These are phyloP conservation scores for Hymenoscyphus salicellus DNA, from an alignment of 2,329 filamentous ascomycete genomes.

Conservation along the genomic window DNA sequence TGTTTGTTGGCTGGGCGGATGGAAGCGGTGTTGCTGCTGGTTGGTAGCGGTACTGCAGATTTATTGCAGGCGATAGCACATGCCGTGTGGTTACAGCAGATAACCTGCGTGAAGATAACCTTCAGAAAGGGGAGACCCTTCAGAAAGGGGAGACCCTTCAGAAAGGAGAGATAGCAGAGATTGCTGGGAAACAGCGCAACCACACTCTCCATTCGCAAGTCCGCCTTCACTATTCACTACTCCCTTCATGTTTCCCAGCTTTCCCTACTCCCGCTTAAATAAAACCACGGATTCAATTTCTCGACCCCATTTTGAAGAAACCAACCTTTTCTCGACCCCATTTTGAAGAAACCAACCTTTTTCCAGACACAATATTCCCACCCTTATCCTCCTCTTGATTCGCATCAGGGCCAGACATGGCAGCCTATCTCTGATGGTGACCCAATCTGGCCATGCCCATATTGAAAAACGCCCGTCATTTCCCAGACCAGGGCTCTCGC, in stretches of 20 bases:
- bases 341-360: too few species aligned
- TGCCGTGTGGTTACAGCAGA: not conserved
- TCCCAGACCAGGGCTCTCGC: not conserved
- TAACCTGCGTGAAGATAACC: not conserved
- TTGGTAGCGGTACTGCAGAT: not conserved
- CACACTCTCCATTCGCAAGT: not conserved
- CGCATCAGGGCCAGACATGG: not conserved
- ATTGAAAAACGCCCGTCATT: not conserved
- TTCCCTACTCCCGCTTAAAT: not conserved
- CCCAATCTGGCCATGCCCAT: not conserved
- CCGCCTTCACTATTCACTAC: not conserved
- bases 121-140: too few species aligned
- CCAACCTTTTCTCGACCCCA: too few species aligned
- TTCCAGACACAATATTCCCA: too few species aligned
- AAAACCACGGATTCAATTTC: not conserved
- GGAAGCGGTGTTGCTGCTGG: not conserved
- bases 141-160: too few species aligned
- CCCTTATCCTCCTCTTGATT: too few species aligned
- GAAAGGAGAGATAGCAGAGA: not conserved
- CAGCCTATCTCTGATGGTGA: not conserved
- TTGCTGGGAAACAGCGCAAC: not conserved
- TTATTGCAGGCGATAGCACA: conserved; percentile 4
- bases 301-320: too few species aligned
- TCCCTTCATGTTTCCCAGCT: not conserved
- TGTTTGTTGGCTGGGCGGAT: not conserved